Percentiles rank a stretch among this genome's conserved stretches.
Evolutionary conservation across 352 stramenopile genomes (phyloP).

Genomic region (Globisporangium paroecandrum): DNA sequence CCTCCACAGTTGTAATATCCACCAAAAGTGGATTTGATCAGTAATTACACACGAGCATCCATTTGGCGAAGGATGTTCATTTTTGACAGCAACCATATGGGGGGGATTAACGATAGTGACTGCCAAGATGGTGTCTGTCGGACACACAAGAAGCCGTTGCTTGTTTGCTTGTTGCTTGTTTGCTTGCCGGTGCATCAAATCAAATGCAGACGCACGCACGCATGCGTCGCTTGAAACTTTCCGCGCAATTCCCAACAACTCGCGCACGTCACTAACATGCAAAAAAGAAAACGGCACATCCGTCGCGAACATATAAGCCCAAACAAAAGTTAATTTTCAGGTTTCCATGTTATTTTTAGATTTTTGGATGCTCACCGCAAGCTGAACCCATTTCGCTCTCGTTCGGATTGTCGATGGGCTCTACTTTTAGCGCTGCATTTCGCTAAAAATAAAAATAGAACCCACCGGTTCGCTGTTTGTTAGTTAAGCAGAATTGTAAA

Average conservation of each 20-base stretch:
- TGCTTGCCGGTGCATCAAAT: too few species aligned
- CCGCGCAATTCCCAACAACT: background rate
- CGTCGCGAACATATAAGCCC: background rate
- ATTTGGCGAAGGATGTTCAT: background rate
- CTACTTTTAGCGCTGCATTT: background rate
- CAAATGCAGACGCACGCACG: background rate
- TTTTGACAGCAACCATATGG: background rate
- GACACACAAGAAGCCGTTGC: background rate
- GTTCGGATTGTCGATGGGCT: slow-evolving; percentile 5
- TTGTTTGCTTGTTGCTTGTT: too few species aligned
- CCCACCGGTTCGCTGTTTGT: background rate
- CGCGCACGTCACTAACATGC: background rate
- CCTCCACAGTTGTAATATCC: background rate
- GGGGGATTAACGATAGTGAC: background rate
- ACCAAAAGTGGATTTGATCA: background rate
- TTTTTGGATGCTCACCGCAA: background rate
- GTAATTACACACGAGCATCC: background rate
- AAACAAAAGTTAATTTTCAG: background rate
- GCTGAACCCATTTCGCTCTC: slow-evolving; percentile 13
- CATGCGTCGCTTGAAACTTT: background rate
- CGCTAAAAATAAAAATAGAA: background rate
- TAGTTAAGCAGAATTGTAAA: background rate
- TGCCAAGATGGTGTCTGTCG: background rate
- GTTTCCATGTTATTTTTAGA: background rate
- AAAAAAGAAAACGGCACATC: background rate